phyloP scores from a whole-genome alignment of 148 eudicot genomes.

The Spergularia bocconei region DNA sequence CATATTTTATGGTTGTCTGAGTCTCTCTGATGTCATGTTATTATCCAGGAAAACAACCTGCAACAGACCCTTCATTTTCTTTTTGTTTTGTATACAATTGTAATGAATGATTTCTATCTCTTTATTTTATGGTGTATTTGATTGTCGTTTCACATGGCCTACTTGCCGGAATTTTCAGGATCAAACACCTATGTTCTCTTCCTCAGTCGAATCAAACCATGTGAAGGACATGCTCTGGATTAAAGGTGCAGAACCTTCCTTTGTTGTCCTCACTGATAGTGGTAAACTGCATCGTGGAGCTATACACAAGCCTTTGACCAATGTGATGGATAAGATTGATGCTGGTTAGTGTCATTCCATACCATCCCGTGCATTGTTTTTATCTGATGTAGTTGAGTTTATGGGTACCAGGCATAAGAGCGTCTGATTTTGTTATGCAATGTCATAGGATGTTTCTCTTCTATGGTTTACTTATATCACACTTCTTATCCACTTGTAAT shows the following conservation, averaged over 20 bases:
- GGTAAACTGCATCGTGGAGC: constrained; percentile 61
- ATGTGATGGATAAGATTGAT: constrained; percentile 69
- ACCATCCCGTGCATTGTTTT: neutral
- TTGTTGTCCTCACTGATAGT: constrained; percentile 50
- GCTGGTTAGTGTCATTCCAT: constrained; percentile 48
- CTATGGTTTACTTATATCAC: neutral
- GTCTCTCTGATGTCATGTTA: neutral
- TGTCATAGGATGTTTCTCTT: neutral
- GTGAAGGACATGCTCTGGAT: constrained; percentile 81
- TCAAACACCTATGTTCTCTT: constrained; percentile 47
- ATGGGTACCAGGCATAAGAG: constrained; percentile 3
- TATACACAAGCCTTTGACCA: constrained; percentile 41
- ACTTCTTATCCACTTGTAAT: constrained; percentile 5
- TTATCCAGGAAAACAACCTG: neutral
- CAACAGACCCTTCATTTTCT: neutral
- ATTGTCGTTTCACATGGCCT: neutral
- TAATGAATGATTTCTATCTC: neutral
- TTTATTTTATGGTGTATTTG: neutral
- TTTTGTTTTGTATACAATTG: neutral
- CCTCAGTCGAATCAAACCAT: constrained; percentile 49
- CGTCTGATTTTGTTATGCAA: neutral
- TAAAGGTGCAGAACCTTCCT: constrained; percentile 40
- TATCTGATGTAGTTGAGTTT: neutral
- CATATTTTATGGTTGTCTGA: too few species aligned
- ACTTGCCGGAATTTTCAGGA: constrained; percentile 41